These are phyloP conservation scores for Sclerotinia borealis DNA, from an alignment of 2,329 filamentous ascomycete species.

Conservation along the genomic window DNA sequence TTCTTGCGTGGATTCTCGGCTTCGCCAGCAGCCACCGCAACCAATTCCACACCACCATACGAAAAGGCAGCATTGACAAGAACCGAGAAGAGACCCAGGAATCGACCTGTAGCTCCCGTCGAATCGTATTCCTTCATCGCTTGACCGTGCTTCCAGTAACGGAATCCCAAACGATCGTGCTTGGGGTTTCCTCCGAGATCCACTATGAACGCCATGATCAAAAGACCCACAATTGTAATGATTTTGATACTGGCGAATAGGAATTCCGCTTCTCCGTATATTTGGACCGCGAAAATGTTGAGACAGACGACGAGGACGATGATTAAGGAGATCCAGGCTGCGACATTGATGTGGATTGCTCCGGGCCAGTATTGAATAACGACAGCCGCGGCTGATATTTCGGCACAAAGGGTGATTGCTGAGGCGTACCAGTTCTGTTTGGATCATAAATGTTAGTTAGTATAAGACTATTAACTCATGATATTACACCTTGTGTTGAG, in stretches of 20 bases:
- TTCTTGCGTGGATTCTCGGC: constrained; percentile 62
- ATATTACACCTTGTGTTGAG: neutral
- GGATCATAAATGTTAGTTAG: constrained; percentile 11
- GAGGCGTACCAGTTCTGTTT: constrained; percentile 30
- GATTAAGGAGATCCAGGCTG: constrained; percentile 39
- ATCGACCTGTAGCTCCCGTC: constrained; percentile 56
- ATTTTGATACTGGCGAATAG: constrained; percentile 53
- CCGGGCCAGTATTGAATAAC: constrained; percentile 44
- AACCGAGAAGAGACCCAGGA: constrained; percentile 59
- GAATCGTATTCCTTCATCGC: constrained; percentile 62
- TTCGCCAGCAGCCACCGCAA: constrained; percentile 54
- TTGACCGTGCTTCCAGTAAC: constrained; percentile 61
- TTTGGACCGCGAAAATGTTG: constrained; percentile 53
- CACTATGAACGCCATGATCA: constrained; percentile 72
- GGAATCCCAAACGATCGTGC: constrained; percentile 66
- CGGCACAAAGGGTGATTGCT: constrained; percentile 37
- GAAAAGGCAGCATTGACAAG: constrained; percentile 44
- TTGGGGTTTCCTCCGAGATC: constrained; percentile 79
- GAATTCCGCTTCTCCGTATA: constrained; percentile 57
- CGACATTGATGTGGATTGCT: constrained; percentile 27
- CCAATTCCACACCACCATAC: constrained; percentile 42
- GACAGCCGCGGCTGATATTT: constrained; percentile 44
- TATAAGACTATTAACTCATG: neutral
- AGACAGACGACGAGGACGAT: constrained; percentile 34
- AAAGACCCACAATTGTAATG: constrained; percentile 56